These are phyloP conservation scores for Penicillium malachiteum DNA, from an alignment of 495 filamentous ascomycete species.

Conservation along the genomic window DNA sequence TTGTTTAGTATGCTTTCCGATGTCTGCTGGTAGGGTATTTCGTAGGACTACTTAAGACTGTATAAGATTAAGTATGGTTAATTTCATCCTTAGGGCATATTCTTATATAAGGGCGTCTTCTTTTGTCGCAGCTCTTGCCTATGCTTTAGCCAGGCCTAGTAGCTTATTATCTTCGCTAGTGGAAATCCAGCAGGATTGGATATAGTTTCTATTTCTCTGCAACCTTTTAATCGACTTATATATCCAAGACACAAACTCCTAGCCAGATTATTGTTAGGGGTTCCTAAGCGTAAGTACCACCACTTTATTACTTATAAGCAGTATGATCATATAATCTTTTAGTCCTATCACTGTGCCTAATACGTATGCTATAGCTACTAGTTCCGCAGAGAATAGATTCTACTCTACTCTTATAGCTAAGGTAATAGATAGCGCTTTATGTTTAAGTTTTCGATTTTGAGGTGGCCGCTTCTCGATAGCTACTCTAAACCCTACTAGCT, in stretches of 20 bases:
- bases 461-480: constrained; percentile 4
- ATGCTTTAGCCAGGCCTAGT: constrained; percentile 22
- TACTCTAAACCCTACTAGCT: constrained; percentile 10
- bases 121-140: constrained; percentile 17
- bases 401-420: constrained; percentile 11
- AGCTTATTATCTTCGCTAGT: constrained; percentile 20
- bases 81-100: constrained; percentile 9
- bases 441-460: constrained; percentile 10
- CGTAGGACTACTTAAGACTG: constrained; percentile 7
- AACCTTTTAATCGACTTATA: constrained; percentile 25
- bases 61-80: constrained; percentile 2
- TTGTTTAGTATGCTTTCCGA: constrained; percentile 26
- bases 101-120: constrained; percentile 11
- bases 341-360: constrained; percentile 11
- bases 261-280: constrained; percentile 19
- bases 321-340: constrained; percentile 13
- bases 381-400: constrained; percentile 18
- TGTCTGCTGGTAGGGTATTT: constrained; percentile 7
- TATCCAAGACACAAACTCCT: constrained; percentile 17
- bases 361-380: constrained; percentile 19
- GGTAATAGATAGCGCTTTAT: constrained; percentile 11
- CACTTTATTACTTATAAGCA: constrained; percentile 25
- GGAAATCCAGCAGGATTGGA: constrained; percentile 12
- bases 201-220: constrained; percentile 16
- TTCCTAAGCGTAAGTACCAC: constrained; percentile 20